Base-by-base conservation (phyloP, 208 protist genomes). In the Crithidia bombi region DNA sequence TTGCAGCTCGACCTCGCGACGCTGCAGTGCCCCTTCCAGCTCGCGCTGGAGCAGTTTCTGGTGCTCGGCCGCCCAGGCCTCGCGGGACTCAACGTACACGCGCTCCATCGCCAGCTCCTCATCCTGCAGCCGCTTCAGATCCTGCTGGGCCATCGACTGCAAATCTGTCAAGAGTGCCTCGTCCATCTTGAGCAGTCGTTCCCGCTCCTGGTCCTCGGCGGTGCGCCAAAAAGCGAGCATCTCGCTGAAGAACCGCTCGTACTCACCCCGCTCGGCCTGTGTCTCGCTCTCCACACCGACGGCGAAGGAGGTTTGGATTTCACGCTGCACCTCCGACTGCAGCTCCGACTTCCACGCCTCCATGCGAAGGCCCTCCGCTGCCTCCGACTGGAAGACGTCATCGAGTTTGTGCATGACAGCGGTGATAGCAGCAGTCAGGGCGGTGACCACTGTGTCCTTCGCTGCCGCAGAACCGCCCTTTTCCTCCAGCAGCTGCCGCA, bases 21-120 rank as follows among this genome's bases (percentile, higher is more conserved):
- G 80, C 66, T 67, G 57, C 47, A 95, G 38, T 0, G 84, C 57
- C 7, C 78, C 68, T 12, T 90, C 76, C 11, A 91, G 41, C 58
- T 93, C 90, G 19, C 52, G 58, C 46, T 91, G 73, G 19, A 95
- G 78, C 9, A 86, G 49, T 17, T 79, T 65, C 65, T 92, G 87
- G 52, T 92, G 82, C 54, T 91, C 71, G 43, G 70, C 46, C 19
- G 85, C 78, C 90, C 90, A 95, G 17, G 71, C 70, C 67, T 93
- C 87, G 15, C 87, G 86, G 33, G 85, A 82, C 56, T 90, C 65
- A 7, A 89, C 63, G 67, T 90, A 95, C 9, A 93, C 41, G 36
- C 89, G 83, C 62, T 95, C 87, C 78, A 95, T 90, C 25, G 63
- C 76, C 5, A 85, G 75, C 35, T 90, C 86, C 61, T 95, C 87